phyloP scores from a whole-genome alignment of 2,329 filamentous ascomycete genomes.

The Penicillium palitans region DNA sequence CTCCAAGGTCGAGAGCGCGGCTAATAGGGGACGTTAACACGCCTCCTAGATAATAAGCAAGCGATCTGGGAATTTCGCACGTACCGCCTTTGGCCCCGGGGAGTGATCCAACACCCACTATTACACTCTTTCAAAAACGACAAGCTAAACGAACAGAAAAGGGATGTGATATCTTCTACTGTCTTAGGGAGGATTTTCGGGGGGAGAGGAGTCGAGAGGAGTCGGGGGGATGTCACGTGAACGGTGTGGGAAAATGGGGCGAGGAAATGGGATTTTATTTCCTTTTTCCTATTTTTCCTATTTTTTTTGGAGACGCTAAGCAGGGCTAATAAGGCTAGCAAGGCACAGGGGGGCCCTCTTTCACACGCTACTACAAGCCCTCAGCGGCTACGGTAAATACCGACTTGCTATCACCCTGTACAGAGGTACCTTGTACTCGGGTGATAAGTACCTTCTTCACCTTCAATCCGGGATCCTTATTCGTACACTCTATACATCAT shows the following conservation, averaged over 20 bases:
- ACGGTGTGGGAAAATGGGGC: constrained; percentile 12
- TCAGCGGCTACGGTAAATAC: constrained; percentile 18
- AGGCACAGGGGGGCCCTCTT: constrained; percentile 7
- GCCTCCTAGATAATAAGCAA: constrained; percentile 17
- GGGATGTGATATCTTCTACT: background rate
- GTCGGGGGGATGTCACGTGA: constrained; percentile 25
- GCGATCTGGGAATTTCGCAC: constrained; percentile 4
- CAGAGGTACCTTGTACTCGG: background rate
- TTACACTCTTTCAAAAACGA: constrained; percentile 8
- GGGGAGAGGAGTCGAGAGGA: constrained; percentile 19
- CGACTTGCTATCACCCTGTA: constrained; percentile 2
- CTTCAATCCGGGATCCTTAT: background rate
- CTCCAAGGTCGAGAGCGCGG: constrained; percentile 15
- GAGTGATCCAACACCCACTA: constrained; percentile 14
- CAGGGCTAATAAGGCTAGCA: constrained; percentile 7
- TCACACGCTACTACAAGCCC: constrained; percentile 14
- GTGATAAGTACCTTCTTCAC: background rate
- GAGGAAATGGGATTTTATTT: constrained; percentile 6
- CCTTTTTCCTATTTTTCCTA: background rate
- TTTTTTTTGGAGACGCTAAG: constrained; percentile 8
- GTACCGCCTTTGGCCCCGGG: constrained; percentile 17
- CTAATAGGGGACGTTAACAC: constrained; percentile 18
- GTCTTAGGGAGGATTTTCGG: constrained; percentile 4
- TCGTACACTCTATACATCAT: background rate
- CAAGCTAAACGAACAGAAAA: constrained; percentile 14